Evolutionary conservation across 1,284 basidiomycete genomes (phyloP), one percentile per base, ranked within the genome.

Genomic region (Trametes versicolor): DNA sequence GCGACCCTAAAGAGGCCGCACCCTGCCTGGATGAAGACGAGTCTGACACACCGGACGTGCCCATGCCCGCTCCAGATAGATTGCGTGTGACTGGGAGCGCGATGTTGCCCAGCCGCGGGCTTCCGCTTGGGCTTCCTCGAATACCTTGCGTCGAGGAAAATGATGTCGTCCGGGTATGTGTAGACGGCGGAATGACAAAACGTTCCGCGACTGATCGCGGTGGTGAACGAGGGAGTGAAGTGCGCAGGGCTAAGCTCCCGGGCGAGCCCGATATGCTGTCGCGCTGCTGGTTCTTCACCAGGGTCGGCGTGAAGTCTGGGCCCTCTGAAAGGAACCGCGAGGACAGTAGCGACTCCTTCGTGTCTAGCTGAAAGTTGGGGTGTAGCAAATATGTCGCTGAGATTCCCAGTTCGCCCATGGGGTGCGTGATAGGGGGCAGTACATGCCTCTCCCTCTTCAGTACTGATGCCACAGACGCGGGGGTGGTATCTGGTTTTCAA

Each of bases 301-400:
- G 79, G 0, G 90, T 92, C 0, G 88, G 89, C 9, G 87, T 87
- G 71, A 90, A 90, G 37, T 84, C 82, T 0, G 78, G 84, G 36
- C 88, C 82, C 70, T 81, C 83, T 58, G 86, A 88, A 32, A 91
- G 80, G 73, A 93, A 91, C n/a, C 87, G 81, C 4, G 87, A 90
- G 1, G 89, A 90, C 13, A 93, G 80, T 2, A 93, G 77, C 1
- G 87, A 88, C 76, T 94, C 92, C 39, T 89, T 82, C 64, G 90
- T 88, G 74, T 93, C 91, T 34, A 93, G 78, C 67, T 87, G 83
- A 79, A 93, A 94, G 72, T 85, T 81, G 5, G 91, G 89, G 0
- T 83, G 78, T 13, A 84, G 80, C 51, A 94, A 84, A 76, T 92
- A 93, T 23, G 83, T 87, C 34, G 84, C 78, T 10, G 86, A 81